These are phyloP conservation scores for Wickerhamiella alocasiicola DNA, from an alignment of 805 yeast genomes.

Conservation along the genomic window DNA sequence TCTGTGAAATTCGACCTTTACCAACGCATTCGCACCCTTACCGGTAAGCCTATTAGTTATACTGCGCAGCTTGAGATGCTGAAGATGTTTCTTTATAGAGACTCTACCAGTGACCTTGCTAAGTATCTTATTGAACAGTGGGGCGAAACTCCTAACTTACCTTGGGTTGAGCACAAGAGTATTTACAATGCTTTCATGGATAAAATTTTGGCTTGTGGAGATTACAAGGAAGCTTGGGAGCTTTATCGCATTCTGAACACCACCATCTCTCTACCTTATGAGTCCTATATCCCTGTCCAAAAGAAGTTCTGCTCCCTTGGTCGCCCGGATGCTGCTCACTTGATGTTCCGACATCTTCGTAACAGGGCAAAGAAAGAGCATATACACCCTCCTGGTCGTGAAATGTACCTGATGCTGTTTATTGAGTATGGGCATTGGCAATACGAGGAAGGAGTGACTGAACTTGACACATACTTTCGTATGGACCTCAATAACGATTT, in stretches of 20 bases:
- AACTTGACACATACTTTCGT: slow-evolving; percentile 49
- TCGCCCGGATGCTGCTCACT: slow-evolving; percentile 49
- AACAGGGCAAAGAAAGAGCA: slow-evolving; percentile 43
- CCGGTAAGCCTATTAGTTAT: slow-evolving; percentile 28
- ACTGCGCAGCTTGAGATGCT: slow-evolving; percentile 32
- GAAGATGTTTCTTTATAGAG: slow-evolving; percentile 27
- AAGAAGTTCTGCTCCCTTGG: slow-evolving; percentile 39
- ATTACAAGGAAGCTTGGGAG: slow-evolving; percentile 40
- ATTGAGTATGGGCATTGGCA: slow-evolving; percentile 44
- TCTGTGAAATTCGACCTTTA: slow-evolving; percentile 28
- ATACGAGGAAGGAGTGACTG: slow-evolving; percentile 54
- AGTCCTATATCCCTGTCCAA: slow-evolving; percentile 47
- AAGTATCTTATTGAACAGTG: slow-evolving; percentile 35
- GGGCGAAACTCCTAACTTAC: slow-evolving; percentile 24
- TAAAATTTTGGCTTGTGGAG: slow-evolving; percentile 31
- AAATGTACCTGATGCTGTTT: slow-evolving; percentile 49
- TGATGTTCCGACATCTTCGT: slow-evolving; percentile 49
- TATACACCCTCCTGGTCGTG: slow-evolving; percentile 38
- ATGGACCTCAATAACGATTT: slow-evolving; percentile 47
- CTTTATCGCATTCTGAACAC: slow-evolving; percentile 45
- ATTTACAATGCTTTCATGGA: slow-evolving; percentile 34
- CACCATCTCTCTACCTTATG: slow-evolving; percentile 45
- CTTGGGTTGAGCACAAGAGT: slow-evolving; percentile 26
- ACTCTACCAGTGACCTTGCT: slow-evolving; percentile 32
- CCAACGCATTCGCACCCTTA: slow-evolving; percentile 33